Evolutionary conservation across 257 asterid species (phyloP), one percentile per base, ranked within the genome.

Genomic region (Nicotiana tomentosiformis): DNA sequence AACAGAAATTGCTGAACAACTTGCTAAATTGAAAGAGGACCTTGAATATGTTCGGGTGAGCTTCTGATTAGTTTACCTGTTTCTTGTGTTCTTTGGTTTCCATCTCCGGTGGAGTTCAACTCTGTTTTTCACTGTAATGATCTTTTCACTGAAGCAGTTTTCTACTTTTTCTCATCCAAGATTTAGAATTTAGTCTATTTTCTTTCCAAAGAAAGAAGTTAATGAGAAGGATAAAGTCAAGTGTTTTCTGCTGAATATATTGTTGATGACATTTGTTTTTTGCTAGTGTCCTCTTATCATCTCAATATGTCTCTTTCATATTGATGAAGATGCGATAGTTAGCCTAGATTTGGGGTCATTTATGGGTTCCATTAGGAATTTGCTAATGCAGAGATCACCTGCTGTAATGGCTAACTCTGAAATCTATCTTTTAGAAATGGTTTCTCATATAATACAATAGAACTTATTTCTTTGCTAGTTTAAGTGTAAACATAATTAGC

Each of bases 21-120:
- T 93, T 76, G 81, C 93, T 69, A 90, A 91, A 85, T 77, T 92
- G 84, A 94, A 91, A 85, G 99, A 94, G 87, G 98, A 94, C 88
- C 99, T 96, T 85, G 98, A 94, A 84, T 96, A 96, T 89, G 98
- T 96, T 57, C 89, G 90, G 91, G 99, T 94, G 89, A 84, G 90
- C 51, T 83, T 64, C 62, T 81, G 55, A 74, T 30, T 80, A 55
- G 56, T 80, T 77, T 77, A 46, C 61, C 46, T 51, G 66, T 56
- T 33, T 66, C 43, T 53, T 26, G 26, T 15, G 76, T 61, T 62
- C 82, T 61, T 39, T 61, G 60, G 15, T 60, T 10, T 23, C 58
- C 49, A 20, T 65, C 11, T 66, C 43, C 7, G 30, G 9, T 26
- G 4, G 46, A 76, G 80, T 76, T 76, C 16, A 23, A 51, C 64